Percentiles rank a stretch among this genome's conserved stretches.
Evolutionary conservation across 495 filamentous ascomycete species (phyloP).

Genomic region (Apiosordaria backusii): DNA sequence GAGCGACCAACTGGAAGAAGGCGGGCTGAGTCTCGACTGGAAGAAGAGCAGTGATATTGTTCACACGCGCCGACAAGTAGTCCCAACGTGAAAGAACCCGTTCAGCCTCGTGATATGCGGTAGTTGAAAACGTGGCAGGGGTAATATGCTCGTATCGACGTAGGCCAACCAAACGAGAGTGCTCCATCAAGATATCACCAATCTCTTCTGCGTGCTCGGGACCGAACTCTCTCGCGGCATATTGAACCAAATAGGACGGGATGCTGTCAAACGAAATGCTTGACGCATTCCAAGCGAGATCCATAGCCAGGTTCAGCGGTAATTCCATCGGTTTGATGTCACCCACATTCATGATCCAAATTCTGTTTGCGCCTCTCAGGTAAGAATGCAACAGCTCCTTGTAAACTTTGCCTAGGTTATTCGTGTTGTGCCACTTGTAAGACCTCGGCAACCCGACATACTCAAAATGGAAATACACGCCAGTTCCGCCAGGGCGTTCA

Average conservation of each 20-base stretch:
- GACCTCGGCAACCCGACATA: conserved; percentile 53
- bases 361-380: conserved; percentile 48
- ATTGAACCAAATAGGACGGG: conserved; percentile 22
- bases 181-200: conserved; percentile 49
- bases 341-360: conserved; percentile 67
- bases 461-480: conserved; percentile 64
- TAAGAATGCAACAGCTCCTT: conserved; percentile 49
- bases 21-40: conserved; percentile 37
- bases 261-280: conserved; percentile 40
- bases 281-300: conserved; percentile 54
- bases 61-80: conserved; percentile 40
- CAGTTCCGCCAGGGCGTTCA: conserved; percentile 50
- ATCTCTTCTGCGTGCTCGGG: conserved; percentile 40
- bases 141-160: conserved; percentile 54
- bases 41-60: conserved; percentile 43
- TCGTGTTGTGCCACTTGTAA: conserved; percentile 60
- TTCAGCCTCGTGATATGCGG: conserved; percentile 62
- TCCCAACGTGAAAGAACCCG: conserved; percentile 52
- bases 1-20: conserved; percentile 60
- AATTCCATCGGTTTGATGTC: conserved; percentile 57
- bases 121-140: conserved; percentile 49
- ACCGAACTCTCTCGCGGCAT: conserved; percentile 48
- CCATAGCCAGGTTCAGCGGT: conserved; percentile 37
- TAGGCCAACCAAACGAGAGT: conserved; percentile 50
- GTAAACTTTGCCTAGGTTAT: conserved; percentile 44